Evolutionary conservation across 1,284 basidiomycete genomes (phyloP), one percentile per base, ranked within the genome.

Genomic region (Lentinus polychrous): DNA sequence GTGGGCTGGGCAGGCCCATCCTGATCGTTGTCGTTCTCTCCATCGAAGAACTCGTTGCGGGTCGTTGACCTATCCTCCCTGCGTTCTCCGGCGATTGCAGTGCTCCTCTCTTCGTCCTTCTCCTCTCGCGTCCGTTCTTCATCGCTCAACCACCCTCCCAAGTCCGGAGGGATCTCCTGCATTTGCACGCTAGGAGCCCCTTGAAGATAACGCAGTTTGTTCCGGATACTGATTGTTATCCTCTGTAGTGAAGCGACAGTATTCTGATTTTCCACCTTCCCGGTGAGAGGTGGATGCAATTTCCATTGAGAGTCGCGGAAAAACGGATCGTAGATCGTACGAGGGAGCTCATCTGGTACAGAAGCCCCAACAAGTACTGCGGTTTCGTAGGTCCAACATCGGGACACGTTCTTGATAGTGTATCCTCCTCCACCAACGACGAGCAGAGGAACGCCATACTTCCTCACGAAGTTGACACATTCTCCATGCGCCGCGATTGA

Each of bases 331-430:
- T 96, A 99, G 1, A 91, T 83, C 6, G 94, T 98, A 8, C 73
- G 71, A 0, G 95, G 95, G 4, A 99, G 80, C 49, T 87, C 83
- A 65, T 95, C 87, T 0, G 93, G 85, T 11, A 99, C 79, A 14
- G 78, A 71, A 0, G 86, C 82, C 14, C 92, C 90, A 22, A 94
- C 84, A n/a, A 94, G 78, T 0, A 99, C 88, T 4, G 91, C 86
- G 0, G 96, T 99, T 67, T 99, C 95, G 72, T 98, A 97, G 8
- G 95, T 88, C 95, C 95, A 99, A 64, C 95, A 98, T n/a, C 95
- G 81, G 38, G 91, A 91, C 48, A 99, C 95, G 58, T 95, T 96
- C 63, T 91, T 91, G 59, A 94, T 90, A 1, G 90, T 94, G 64
- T 99, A 99, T 0, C 95, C 95, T 1, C 95, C 95, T 1, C 95